Conservation (phyloP, 257 asterid species). For the Petrea volubilis region DNA sequence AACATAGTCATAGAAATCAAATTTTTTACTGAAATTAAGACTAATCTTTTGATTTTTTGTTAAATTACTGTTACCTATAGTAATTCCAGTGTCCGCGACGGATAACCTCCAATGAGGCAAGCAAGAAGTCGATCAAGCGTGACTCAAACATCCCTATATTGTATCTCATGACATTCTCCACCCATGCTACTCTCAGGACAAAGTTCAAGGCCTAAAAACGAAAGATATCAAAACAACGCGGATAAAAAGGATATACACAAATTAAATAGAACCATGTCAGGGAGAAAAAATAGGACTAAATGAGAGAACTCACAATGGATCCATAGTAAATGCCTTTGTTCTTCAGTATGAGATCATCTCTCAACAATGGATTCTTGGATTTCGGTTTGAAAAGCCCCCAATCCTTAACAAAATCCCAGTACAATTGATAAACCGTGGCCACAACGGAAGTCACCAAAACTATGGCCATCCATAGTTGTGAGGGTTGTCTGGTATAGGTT, state of each 20-base stretch:
- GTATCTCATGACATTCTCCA: conserved; percentile 73
- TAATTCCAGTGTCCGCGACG: conserved; percentile 99
- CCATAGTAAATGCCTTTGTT: conserved; percentile 69
- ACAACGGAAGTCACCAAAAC: conserved; percentile 71
- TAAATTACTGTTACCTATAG: conserved; percentile 53
- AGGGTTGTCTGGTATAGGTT: conserved; percentile 61
- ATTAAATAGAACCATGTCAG: not conserved
- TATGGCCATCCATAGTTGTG: conserved; percentile 52
- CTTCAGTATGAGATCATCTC: conserved; percentile 81
- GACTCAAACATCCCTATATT: conserved; percentile 58
- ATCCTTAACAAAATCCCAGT: conserved; percentile 95
- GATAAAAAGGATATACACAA: not conserved
- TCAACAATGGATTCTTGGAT: conserved; percentile 70
- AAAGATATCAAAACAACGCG: not conserved
- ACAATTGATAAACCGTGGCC: conserved; percentile 85
- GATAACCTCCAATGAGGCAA: conserved; percentile 88
- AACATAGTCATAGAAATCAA: not conserved
- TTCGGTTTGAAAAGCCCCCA: conserved; percentile 81
- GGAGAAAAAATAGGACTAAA: not conserved
- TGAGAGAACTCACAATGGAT: conserved; percentile 70
- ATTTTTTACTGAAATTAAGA: not conserved
- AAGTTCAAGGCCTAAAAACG: conserved; percentile 61
- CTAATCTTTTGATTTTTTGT: no score
- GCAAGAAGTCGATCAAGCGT: conserved; percentile 63
- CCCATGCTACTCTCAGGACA: conserved; percentile 86